phyloP scores from a whole-genome alignment of 2,329 filamentous ascomycete species.

The Purpureocillium takamizusanense region DNA sequence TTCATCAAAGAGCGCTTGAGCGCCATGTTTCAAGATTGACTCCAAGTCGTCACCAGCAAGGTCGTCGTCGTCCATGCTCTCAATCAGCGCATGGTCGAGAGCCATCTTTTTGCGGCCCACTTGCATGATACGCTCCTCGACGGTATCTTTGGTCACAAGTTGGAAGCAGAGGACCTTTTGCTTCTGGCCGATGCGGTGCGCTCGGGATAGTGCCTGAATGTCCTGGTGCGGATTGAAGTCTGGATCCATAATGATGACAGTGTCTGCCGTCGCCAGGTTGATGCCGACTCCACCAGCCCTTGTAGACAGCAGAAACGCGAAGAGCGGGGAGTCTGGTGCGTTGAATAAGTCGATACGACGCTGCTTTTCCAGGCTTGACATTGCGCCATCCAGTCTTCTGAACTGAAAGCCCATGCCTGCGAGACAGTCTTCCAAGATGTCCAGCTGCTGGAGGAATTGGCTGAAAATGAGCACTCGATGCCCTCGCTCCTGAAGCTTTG shows the following conservation, averaged over 20 bases:
- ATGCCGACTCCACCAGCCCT: conserved; percentile 94
- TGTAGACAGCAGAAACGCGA: conserved; percentile 88
- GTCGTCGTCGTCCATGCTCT: conserved; percentile 80
- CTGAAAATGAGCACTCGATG: conserved; percentile 93
- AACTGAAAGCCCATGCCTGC: conserved; percentile 63
- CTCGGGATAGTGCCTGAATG: conserved; percentile 87
- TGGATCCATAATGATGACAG: conserved; percentile 92
- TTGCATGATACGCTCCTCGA: conserved; percentile 93
- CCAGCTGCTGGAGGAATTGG: conserved; percentile 82
- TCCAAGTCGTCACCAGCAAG: conserved; percentile 73
- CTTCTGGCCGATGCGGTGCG: conserved; percentile 92
- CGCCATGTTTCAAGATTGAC: conserved; percentile 79
- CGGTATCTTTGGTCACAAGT: conserved; percentile 78
- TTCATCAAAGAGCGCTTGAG: conserved; percentile 76
- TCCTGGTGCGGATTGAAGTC: conserved; percentile 99
- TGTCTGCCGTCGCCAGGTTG: conserved; percentile 93
- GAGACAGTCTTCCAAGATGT: conserved; percentile 88
- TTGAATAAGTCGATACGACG: conserved; percentile 93
- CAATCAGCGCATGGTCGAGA: conserved; percentile 88
- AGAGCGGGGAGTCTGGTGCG: conserved; percentile 69
- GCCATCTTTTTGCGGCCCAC: conserved; percentile 94
- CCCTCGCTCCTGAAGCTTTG: conserved; percentile 74
- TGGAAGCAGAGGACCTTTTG: conserved; percentile 95
- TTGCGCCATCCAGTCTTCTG: conserved; percentile 76
- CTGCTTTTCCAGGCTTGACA: conserved; percentile 80